Evolutionary conservation across 257 asterid species (phyloP).

Genomic region (Penstemon barbatus): DNA sequence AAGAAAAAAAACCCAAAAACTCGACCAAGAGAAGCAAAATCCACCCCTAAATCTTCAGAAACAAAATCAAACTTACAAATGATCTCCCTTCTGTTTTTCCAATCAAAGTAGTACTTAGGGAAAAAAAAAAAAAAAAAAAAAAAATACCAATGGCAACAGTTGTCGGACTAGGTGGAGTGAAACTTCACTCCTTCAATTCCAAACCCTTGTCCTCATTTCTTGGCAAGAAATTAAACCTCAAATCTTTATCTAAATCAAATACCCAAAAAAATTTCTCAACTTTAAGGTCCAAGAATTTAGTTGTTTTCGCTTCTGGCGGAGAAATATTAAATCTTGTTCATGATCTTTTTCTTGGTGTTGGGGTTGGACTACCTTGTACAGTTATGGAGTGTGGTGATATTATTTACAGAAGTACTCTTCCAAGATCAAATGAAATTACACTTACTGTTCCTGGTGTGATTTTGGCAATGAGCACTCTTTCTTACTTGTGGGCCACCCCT

Average conservation of each 20-base stretch:
- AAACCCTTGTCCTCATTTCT: conserved; percentile 60
- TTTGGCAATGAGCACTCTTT: conserved; percentile 80
- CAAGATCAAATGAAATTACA: conserved; percentile 65
- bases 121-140: not conserved
- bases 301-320: conserved; percentile 50
- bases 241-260: conserved; percentile 36
- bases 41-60: not conserved
- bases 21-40: not conserved
- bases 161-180: conserved; percentile 55
- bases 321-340: conserved; percentile 45
- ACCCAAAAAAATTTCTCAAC: conserved; percentile 28
- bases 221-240: conserved; percentile 55
- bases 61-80: conserved; percentile 7
- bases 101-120: not conserved
- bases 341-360: conserved; percentile 84
- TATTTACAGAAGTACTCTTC: conserved; percentile 90
- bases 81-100: conserved; percentile 27
- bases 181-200: conserved; percentile 46
- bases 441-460: conserved; percentile 81
- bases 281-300: conserved; percentile 40
- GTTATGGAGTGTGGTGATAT: conserved; percentile 98
- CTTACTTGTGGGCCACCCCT: conserved; percentile 98
- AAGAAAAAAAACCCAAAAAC: conserved; percentile 10
- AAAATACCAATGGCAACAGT: conserved; percentile 59
- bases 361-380: conserved; percentile 96